A percentile compares a stretch with the other conserved stretches of the same genome.
Conservation (phyloP, 345 rosid genomes). For the Eucalyptus curtisii region DNA sequence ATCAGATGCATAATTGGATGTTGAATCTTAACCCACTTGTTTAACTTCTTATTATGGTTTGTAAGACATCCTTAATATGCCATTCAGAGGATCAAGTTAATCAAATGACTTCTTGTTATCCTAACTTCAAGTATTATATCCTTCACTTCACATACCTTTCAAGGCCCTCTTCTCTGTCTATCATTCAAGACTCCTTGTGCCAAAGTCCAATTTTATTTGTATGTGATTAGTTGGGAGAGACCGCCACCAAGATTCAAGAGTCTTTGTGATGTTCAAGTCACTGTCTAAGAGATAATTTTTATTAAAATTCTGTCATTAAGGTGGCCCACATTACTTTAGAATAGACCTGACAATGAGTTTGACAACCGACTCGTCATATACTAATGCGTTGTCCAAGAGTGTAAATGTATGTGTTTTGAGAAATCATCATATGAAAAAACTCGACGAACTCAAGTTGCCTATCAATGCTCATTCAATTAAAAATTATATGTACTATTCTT, state of each 20-base stretch:
- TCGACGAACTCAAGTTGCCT: neutral
- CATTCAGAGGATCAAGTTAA: neutral
- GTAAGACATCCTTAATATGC: neutral
- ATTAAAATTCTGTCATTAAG: neutral
- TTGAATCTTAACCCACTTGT: neutral
- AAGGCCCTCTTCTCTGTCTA: neutral
- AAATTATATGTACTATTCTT: neutral
- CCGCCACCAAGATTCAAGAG: neutral
- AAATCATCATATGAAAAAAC: neutral
- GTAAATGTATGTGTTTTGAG: neutral
- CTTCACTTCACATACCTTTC: neutral
- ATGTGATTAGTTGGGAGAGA: neutral
- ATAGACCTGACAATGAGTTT: neutral
- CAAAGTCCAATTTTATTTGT: neutral
- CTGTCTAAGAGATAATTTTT: neutral
- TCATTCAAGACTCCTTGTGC: neutral
- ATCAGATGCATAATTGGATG: neutral
- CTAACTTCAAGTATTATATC: neutral
- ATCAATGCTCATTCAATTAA: neutral
- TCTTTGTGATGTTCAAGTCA: neutral
- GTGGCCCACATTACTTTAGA: neutral
- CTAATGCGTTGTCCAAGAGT: neutral
- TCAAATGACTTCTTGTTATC: neutral
- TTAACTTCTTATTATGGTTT: neutral
- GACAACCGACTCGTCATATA: fast-evolving